These are phyloP conservation scores for Pisolithus marmoratus DNA, from an alignment of 768 basidiomycete genomes.

Conservation along the genomic window DNA sequence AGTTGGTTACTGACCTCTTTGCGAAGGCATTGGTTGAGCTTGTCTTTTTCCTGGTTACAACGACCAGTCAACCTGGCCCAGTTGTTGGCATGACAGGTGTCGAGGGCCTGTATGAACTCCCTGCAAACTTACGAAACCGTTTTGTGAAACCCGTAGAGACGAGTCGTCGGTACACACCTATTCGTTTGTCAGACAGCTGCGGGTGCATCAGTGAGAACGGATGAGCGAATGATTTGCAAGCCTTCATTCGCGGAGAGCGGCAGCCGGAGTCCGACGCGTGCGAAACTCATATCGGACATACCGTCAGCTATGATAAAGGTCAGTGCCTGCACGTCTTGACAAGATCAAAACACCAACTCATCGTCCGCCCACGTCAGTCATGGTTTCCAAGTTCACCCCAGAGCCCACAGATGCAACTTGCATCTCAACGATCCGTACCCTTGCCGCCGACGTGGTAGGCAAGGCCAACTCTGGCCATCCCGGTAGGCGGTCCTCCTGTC, in stretches of 20 bases:
- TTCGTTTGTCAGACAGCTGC: slow-evolving; percentile 62
- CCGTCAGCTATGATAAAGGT: not conserved
- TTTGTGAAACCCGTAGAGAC: not conserved
- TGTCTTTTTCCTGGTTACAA: slow-evolving; percentile 64
- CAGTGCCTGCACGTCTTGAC: not conserved
- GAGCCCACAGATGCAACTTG: slow-evolving; percentile 46
- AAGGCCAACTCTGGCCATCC: slow-evolving; percentile 95
- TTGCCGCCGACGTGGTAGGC: slow-evolving; percentile 70
- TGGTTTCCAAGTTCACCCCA: slow-evolving; percentile 34
- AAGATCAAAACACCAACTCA: not conserved
- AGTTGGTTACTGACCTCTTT: slow-evolving; percentile 49
- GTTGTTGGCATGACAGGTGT: slow-evolving; percentile 57
- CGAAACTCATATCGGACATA: not conserved
- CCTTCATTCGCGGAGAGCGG: not conserved
- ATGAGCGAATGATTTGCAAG: slow-evolving; percentile 1
- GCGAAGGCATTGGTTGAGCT: slow-evolving; percentile 64
- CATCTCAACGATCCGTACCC: slow-evolving; percentile 69
- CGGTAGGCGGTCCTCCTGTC: slow-evolving; percentile 37
- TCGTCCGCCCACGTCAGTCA: slow-evolving; percentile 17
- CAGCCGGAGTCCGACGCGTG: slow-evolving; percentile 1
- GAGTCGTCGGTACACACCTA: slow-evolving; percentile 32
- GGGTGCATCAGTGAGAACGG: slow-evolving; percentile 50
- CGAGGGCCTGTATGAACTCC: slow-evolving; percentile 73
- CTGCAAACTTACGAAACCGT: slow-evolving; percentile 48
- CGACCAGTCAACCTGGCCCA: slow-evolving; percentile 65